A percentile compares a stretch with the other conserved stretches of the same genome.
Evolutionary conservation across 371 early-diverging fungal species (phyloP).

Genomic region (Mucor lusitanicus): DNA sequence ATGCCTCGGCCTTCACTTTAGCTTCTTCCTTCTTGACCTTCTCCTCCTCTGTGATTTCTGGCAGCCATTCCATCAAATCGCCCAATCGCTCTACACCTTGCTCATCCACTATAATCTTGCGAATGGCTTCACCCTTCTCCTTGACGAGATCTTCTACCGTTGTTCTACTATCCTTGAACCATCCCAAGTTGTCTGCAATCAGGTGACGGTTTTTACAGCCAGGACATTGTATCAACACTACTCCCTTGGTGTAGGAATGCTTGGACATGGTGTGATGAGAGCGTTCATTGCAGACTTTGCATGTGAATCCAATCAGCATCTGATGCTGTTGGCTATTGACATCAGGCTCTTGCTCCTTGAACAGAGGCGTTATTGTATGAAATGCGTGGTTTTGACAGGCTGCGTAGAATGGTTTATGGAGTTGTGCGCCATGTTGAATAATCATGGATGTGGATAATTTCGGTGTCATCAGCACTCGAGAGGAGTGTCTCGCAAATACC

Average conservation of each 20-base stretch:
- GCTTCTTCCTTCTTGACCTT: conserved; percentile 34
- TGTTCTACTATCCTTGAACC: conserved; percentile 75
- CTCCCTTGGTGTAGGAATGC: conserved; percentile 86
- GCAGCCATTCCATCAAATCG: conserved; percentile 51
- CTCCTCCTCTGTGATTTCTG: conserved; percentile 46
- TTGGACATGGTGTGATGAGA: conserved; percentile 90
- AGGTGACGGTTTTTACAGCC: conserved; percentile 90
- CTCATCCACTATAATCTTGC: conserved; percentile 47
- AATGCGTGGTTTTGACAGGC: neutral
- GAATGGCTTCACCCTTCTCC: conserved; percentile 80
- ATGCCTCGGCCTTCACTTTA: conserved; percentile 28
- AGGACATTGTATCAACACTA: conserved; percentile 92
- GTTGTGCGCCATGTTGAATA: neutral
- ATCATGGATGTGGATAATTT: neutral
- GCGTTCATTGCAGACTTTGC: conserved; percentile 88
- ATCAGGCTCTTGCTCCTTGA: conserved; percentile 10
- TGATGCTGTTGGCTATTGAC: conserved; percentile 59
- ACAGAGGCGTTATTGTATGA: neutral
- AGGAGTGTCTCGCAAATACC: neutral
- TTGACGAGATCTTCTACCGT: conserved; percentile 85
- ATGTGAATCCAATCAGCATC: conserved; percentile 90
- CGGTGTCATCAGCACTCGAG: too few relatives aligned
- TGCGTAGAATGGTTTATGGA: neutral
- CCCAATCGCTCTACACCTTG: conserved; percentile 32
- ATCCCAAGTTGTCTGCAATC: conserved; percentile 96